Conservation (phyloP, 1,284 basidiomycete species). For the Tilletia indica region DNA sequence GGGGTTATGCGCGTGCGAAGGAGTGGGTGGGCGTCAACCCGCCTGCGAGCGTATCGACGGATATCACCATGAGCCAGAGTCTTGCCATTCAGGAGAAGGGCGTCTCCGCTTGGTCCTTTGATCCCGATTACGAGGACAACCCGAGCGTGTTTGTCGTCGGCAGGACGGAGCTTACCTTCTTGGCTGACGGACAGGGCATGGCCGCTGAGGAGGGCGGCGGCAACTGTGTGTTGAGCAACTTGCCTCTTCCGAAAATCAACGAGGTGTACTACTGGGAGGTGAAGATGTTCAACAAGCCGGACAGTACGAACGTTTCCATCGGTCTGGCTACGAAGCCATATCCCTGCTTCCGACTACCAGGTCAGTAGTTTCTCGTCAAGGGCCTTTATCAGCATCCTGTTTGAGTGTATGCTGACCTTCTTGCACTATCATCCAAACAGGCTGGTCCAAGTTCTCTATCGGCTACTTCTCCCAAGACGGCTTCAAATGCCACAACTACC, state of each 20-base stretch:
- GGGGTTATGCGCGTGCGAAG: conserved; percentile 81
- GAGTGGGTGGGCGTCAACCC: conserved; percentile 62
- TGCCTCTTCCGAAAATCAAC: conserved; percentile 55
- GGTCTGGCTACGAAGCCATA: conserved; percentile 55
- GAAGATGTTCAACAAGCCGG: conserved; percentile 56
- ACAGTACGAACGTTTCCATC: conserved; percentile 44
- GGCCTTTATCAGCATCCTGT: not conserved
- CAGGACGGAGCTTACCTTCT: conserved; percentile 53
- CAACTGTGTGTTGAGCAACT: conserved; percentile 52
- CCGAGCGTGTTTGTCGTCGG: conserved; percentile 52
- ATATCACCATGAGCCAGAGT: conserved; percentile 55
- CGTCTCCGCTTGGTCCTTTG: conserved; percentile 54
- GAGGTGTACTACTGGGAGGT: conserved; percentile 57
- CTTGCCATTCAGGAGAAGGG: conserved; percentile 56
- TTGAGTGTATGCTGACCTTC: not conserved
- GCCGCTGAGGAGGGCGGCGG: conserved; percentile 53
- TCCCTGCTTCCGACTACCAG: conserved; percentile 48
- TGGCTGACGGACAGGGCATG: conserved; percentile 55
- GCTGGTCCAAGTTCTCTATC: conserved; percentile 83
- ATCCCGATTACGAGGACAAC: conserved; percentile 54
- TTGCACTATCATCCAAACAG: conserved; percentile 54
- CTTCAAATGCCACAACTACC: conserved; percentile 95
- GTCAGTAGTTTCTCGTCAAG: not conserved
- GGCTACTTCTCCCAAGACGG: conserved; percentile 90
- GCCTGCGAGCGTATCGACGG: conserved; percentile 43